Evolutionary conservation across 768 basidiomycete species (phyloP).

Genomic region (Suillus cothurnatus): DNA sequence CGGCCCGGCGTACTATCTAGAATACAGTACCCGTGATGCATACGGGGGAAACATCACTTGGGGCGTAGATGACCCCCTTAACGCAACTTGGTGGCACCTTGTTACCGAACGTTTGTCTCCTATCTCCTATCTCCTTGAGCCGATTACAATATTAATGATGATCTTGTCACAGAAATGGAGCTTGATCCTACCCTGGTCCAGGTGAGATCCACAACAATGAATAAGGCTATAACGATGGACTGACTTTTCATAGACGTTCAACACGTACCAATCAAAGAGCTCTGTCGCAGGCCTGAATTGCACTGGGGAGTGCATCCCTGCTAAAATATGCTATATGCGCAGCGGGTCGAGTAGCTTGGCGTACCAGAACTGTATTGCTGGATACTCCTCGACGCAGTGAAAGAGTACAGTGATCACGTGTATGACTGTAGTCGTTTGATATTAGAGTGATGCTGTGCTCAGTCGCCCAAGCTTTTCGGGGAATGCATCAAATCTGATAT

Average conservation of each 20-base stretch:
- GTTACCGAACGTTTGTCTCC: conserved; percentile 62
- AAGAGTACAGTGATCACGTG: background rate
- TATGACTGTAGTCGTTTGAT: background rate
- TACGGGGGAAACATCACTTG: conserved; percentile 60
- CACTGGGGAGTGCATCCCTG: conserved; percentile 53
- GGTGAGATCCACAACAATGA: conserved; percentile 13
- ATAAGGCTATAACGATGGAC: background rate
- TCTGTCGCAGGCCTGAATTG: conserved; percentile 55
- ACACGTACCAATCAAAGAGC: conserved; percentile 69
- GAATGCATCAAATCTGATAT: background rate
- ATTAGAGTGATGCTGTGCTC: background rate
- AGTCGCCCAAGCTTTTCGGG: background rate
- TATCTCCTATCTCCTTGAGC: background rate
- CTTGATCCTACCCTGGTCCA: conserved; percentile 22
- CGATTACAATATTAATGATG: background rate
- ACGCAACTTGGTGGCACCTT: conserved; percentile 79
- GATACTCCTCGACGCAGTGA: conserved; percentile 61
- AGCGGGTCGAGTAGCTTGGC: conserved; percentile 66
- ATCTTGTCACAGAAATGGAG: conserved; percentile 23
- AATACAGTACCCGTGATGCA: conserved; percentile 70
- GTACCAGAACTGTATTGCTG: conserved; percentile 56
- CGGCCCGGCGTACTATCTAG: conserved; percentile 60
- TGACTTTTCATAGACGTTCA: conserved; percentile 49
- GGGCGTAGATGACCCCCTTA: conserved; percentile 64
- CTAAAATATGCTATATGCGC: conserved; percentile 74